Evolutionary conservation across 2,329 filamentous ascomycete genomes (phyloP), one percentile per base, ranked within the genome.

Genomic region (Cladosporium sp.): DNA sequence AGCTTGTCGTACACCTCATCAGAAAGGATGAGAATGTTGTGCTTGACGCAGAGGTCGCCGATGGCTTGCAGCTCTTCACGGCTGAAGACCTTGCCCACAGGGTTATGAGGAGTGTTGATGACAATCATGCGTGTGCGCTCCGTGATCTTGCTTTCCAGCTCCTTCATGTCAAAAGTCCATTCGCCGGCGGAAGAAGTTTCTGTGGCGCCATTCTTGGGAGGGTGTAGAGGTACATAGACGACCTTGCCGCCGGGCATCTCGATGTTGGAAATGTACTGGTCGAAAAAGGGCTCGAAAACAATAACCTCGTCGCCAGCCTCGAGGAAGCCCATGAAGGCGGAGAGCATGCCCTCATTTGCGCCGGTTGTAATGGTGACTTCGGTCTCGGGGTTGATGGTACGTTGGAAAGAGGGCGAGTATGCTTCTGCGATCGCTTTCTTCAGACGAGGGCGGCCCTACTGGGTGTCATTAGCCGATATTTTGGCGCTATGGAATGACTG

Each of bases 241-340:
- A 97, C 90, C 72, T 88, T 95, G 65, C 94, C 94, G 54, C 94
- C 94, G 0, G 94, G 87, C 92, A 99, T 97, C 75, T 97, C 90
- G 64, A 99, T 97, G 76, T 99, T 99, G 80, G 88, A 92, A 66
- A 99, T 96, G 74, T 97, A 96, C 86, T 99, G 94, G 76, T 99
- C 94, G 73, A 97, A 99, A 78, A 97, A 99, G 11, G 94, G 94
- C 78, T 99, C 94, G 73, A 99, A 97, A 59, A 99, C 84, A 65
- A 99, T 97, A 65, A 97, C 94, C 75, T 99, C 94, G 71, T 99
- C 94, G 12, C 91, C 94, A 1, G 85, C 83, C 75, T 99, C 94
- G 60, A 99, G 86, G 68, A 99, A 99, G 2, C 84, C 94, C 94
- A 99, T 97, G 71, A 99, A 97, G 0, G 92, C 94, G 71, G 90